Conservation (phyloP, 805 yeast species). For the Metschnikowia borealis region DNA sequence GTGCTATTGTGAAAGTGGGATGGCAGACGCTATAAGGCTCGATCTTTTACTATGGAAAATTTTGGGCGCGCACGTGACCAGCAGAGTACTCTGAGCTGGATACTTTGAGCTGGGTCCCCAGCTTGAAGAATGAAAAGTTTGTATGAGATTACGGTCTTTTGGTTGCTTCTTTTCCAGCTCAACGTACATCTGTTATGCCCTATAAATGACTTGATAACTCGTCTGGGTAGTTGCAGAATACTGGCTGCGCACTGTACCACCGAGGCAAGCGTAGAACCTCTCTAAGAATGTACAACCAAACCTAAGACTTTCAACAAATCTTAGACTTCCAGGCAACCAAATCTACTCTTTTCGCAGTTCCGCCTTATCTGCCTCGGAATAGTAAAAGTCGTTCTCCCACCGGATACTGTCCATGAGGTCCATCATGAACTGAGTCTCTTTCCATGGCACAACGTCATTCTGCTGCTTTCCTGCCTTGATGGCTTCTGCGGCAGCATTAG, state of each 20-base stretch:
- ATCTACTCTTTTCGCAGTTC: neutral
- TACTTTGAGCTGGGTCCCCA: neutral
- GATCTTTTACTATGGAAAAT: conserved; percentile 5
- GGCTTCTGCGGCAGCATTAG: conserved; percentile 49
- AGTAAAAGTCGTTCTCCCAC: conserved; percentile 39
- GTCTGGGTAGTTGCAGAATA: neutral
- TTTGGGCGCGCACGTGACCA: conserved; percentile 15
- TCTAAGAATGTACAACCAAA: no score
- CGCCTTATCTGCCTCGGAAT: conserved; percentile 32
- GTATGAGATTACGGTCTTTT: no score
- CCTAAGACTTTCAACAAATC: no score
- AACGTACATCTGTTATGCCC: neutral
- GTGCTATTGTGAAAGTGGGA: conserved; percentile 2
- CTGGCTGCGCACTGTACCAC: neutral
- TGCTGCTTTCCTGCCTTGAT: conserved; percentile 36
- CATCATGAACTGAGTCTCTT: conserved; percentile 47
- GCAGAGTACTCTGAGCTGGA: conserved; percentile 1
- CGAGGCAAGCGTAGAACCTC: no score
- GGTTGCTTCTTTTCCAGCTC: neutral
- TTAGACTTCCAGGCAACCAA: no score
- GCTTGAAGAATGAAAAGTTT: neutral
- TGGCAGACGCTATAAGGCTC: neutral
- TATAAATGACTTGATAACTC: neutral
- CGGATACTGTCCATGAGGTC: conserved; percentile 47
- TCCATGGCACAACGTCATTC: conserved; percentile 37